A percentile compares a stretch with the other conserved stretches of the same genome.
Evolutionary conservation across 116 monocot genomes (phyloP).

Genomic region (Phalaenopsis hybrid): DNA sequence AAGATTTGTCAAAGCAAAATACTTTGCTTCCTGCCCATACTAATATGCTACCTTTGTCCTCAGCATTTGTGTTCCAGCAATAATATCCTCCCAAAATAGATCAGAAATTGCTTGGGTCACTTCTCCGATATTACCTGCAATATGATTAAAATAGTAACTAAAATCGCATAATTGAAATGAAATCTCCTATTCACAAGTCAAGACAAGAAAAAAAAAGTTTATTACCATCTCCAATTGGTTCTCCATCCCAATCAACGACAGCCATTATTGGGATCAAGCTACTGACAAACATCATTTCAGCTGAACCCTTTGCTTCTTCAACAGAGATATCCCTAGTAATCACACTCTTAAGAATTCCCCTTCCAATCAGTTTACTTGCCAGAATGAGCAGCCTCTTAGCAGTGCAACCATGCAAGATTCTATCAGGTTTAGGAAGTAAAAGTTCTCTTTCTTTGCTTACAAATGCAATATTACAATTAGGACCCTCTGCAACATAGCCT

Average conservation of each 20-base stretch:
- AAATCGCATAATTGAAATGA: background rate
- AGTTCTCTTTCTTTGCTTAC: conserved; percentile 48
- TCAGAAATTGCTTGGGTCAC: conserved; percentile 54
- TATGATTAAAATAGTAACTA: background rate
- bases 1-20: too few species aligned
- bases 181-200: background rate
- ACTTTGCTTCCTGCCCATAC: background rate
- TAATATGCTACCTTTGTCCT: conserved; percentile 41
- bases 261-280: conserved; percentile 61
- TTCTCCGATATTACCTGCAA: conserved; percentile 58
- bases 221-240: conserved; percentile 72
- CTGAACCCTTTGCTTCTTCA: conserved; percentile 46
- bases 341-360: conserved; percentile 34
- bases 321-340: conserved; percentile 33
- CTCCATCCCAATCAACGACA: conserved; percentile 67
- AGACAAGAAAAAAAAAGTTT: background rate
- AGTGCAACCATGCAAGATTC: conserved; percentile 68
- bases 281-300: conserved; percentile 79
- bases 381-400: conserved; percentile 49
- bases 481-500: conserved; percentile 69
- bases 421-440: conserved; percentile 55
- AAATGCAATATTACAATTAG: conserved; percentile 76
- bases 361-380: conserved; percentile 42
- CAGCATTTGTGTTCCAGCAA: conserved; percentile 32
- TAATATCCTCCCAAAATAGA: conserved; percentile 74